Conservation (phyloP, 495 filamentous ascomycete genomes). For the Penicillium pancosmium region DNA sequence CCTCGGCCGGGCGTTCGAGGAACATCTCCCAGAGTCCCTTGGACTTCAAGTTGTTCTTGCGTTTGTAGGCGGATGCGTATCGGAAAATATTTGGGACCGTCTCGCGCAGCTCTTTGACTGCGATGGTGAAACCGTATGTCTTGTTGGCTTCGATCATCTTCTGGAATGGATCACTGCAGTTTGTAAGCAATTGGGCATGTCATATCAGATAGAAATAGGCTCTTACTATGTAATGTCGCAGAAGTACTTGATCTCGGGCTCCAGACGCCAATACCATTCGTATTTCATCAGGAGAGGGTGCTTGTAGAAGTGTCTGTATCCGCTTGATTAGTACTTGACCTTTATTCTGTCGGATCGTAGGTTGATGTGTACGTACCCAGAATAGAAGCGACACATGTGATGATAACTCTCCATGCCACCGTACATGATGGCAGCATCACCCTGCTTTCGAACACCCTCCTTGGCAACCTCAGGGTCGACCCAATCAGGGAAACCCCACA, state of each 20-base stretch:
- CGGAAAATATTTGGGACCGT: conserved; percentile 99
- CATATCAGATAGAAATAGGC: background rate
- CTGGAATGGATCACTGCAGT: conserved; percentile 84
- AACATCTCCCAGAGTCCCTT: conserved; percentile 99
- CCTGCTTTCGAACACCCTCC: conserved; percentile 94
- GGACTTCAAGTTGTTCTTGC: conserved; percentile 85
- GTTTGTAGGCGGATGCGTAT: conserved; percentile 98
- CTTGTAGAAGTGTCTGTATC: conserved; percentile 89
- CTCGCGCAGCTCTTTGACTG: conserved; percentile 96
- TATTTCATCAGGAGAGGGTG: conserved; percentile 94
- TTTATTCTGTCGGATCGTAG: background rate
- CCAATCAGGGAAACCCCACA: conserved; percentile 99
- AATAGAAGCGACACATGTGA: conserved; percentile 98
- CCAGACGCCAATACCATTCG: conserved; percentile 99
- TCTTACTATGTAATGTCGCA: conserved; percentile 98
- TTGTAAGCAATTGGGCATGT: conserved; percentile 26
- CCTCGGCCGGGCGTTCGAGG: conserved; percentile 68
- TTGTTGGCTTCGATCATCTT: conserved; percentile 92
- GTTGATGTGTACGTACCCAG: conserved; percentile 62
- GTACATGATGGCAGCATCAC: conserved; percentile 99
- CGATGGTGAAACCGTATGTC: conserved; percentile 98
- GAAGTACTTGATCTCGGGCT: conserved; percentile 99
- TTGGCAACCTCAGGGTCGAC: conserved; percentile 89
- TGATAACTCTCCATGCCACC: conserved; percentile 99
- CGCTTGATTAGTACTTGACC: conserved; percentile 21